Base-by-base conservation (phyloP, 2,329 filamentous ascomycete genomes). In the Alternaria alternata region DNA sequence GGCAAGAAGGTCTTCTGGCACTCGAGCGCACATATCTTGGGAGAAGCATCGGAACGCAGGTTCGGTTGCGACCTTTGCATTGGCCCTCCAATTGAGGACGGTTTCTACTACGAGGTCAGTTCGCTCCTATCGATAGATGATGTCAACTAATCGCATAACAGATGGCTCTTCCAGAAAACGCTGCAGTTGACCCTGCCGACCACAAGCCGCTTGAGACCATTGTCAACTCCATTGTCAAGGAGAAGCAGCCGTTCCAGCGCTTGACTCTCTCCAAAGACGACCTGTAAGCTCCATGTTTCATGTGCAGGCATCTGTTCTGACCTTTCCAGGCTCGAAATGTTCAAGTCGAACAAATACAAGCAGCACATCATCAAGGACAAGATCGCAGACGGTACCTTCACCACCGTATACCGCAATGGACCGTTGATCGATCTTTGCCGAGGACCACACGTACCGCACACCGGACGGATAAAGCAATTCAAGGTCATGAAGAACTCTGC, bases 1-100 rank as follows among this genome's bases (percentile, higher is more conserved):
- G 94, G 93, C 73, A 94, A 95, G 82, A 92, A 92, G 78, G 94
- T 98, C 57, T 99, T 97, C 83, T 99, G 94, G 94, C 95, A 98
- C 81, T 96, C 93, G 20, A 94, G 91, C 72, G 95, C 95, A 44
- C 95, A 99, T 79, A 90, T 96, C 66, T 87, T 99, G n/a, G 95
- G 95, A 69, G 95, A 98, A 81, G 94, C 94, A 61, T 91, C 91
- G 51, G 95, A 99, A 81, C 87, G 91, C 75, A 87, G 93, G 72
- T 99, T 93, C 76, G 92, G 93, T 61, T 97, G 94, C 81, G 90
- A 92, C 71, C 87, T 97, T 46, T 97, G 93, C 79, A 96, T 97
- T 77, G 95, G 95, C 24, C 95, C 95, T 34, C 95, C 93, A 9
- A 93, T 94, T 44, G 88, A 93, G 54, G 90, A 94, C 79, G 94